These are phyloP conservation scores for Extremus antarcticus DNA, from an alignment of 495 filamentous ascomycete genomes.

Conservation along the genomic window DNA sequence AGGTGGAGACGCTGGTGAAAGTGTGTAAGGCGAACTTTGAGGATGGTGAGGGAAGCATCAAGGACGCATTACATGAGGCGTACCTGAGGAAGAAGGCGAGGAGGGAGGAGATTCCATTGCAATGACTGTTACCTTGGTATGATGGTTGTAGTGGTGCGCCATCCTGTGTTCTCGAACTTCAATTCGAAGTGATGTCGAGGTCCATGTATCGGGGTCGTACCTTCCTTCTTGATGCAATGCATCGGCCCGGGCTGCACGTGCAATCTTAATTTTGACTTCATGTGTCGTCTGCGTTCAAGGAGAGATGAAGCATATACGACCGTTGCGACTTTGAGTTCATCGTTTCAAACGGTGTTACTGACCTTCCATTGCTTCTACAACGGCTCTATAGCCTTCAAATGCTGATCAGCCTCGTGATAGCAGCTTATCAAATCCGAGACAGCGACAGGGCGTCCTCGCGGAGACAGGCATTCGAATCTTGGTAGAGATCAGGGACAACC, in stretches of 20 bases:
- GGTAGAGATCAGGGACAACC: neutral
- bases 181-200: too few species aligned
- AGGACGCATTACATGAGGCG: constrained; percentile 21
- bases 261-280: too few species aligned
- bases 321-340: neutral
- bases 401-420: neutral
- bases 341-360: neutral
- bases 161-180: too few species aligned
- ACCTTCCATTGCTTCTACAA: neutral
- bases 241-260: too few species aligned
- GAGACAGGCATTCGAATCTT: neutral
- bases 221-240: too few species aligned
- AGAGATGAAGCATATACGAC: neutral
- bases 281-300: too few species aligned
- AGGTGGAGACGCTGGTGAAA: constrained; percentile 26
- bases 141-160: too few species aligned
- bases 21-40: constrained; percentile 21
- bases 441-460: neutral
- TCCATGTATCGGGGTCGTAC: too few species aligned
- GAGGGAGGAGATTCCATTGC: neutral
- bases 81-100: constrained; percentile 23
- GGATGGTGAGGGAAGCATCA: constrained; percentile 19
- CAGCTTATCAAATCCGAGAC: neutral
- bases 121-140: too few species aligned
- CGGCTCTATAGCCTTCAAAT: neutral